These are phyloP conservation scores for Gilbertella persicaria DNA, from an alignment of 371 early-diverging fungal genomes.

Conservation along the genomic window DNA sequence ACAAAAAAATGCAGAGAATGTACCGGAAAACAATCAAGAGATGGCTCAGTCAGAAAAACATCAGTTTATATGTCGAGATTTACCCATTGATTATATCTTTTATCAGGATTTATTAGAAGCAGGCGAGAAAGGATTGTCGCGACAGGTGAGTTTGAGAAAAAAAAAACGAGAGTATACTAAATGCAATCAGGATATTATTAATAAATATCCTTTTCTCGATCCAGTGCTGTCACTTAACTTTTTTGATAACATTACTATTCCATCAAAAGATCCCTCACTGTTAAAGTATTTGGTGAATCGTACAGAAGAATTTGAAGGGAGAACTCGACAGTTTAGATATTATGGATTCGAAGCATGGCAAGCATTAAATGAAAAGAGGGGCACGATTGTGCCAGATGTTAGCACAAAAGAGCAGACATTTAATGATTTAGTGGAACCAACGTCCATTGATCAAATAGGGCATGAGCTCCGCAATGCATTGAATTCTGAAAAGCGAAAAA, in stretches of 20 bases:
- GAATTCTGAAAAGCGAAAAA: too few relatives aligned
- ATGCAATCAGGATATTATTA: conserved; percentile 6
- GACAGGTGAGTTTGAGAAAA: conserved; percentile 1
- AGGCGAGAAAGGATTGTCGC: conserved; percentile 13
- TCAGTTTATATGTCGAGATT: conserved; percentile 9
- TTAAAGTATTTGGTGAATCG: conserved; percentile 1
- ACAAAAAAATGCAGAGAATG: background rate
- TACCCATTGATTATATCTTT: conserved; percentile 14
- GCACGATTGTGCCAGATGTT: background rate
- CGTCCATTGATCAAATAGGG: conserved; percentile 2
- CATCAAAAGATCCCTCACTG: background rate
- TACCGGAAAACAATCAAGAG: background rate
- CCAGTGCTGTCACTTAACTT: background rate
- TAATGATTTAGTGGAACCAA: conserved; percentile 1
- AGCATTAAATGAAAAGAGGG: background rate
- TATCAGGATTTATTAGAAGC: conserved; percentile 12
- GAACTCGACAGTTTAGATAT: conserved; percentile 6
- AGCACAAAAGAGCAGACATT: background rate
- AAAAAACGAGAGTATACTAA: background rate
- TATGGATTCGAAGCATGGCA: conserved; percentile 12
- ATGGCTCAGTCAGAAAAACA: background rate
- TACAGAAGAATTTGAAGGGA: conserved; percentile 11
- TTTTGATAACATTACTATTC: background rate
- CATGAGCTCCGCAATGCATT: too few relatives aligned
- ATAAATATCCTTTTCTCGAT: conserved; percentile 14